Evolutionary conservation across 2,329 filamentous ascomycete genomes (phyloP).

Genomic region (Pochonia chlamydosporia): DNA sequence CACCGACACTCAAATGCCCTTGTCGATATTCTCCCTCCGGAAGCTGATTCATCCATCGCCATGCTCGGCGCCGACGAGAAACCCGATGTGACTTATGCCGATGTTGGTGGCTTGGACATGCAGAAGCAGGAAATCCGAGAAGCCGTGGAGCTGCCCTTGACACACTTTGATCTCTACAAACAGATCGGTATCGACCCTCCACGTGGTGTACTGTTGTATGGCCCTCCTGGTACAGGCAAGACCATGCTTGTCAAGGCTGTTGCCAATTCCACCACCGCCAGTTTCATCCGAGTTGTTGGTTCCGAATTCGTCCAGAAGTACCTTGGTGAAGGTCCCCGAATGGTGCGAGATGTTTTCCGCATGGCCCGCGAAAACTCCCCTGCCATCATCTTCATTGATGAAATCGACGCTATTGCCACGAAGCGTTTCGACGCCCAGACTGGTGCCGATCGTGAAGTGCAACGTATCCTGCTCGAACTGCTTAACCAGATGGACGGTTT

Average conservation of each 20-base stretch:
- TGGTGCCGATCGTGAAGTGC: conserved; percentile 94
- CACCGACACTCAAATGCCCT: conserved; percentile 98
- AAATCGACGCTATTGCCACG: conserved; percentile 97
- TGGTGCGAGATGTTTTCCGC: conserved; percentile 98
- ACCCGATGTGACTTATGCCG: conserved; percentile 95
- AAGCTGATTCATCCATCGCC: conserved; percentile 96
- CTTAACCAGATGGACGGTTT: conserved; percentile 99
- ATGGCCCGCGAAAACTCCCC: conserved; percentile 99
- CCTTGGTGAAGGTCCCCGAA: conserved; percentile 91
- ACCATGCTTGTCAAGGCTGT: conserved; percentile 98
- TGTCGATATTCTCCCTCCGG: conserved; percentile 96
- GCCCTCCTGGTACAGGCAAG: conserved; percentile 92
- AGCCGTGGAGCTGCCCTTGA: conserved; percentile 92
- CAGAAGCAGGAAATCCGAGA: conserved; percentile 99
- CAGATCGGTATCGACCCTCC: conserved; percentile 99
- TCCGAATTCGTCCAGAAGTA: conserved; percentile 99
- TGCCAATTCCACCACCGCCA: conserved; percentile 95
- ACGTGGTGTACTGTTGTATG: conserved; percentile 91
- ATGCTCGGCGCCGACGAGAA: conserved; percentile 97
- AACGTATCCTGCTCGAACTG: conserved; percentile 94
- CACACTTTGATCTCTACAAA: conserved; percentile 97
- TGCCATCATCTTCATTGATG: conserved; percentile 98
- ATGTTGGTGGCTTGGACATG: conserved; percentile 97
- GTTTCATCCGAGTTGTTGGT: conserved; percentile 95
- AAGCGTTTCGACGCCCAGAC: conserved; percentile 99